These are phyloP conservation scores for Mallotus nudiflorus DNA, from an alignment of 345 rosid species.

Conservation along the genomic window DNA sequence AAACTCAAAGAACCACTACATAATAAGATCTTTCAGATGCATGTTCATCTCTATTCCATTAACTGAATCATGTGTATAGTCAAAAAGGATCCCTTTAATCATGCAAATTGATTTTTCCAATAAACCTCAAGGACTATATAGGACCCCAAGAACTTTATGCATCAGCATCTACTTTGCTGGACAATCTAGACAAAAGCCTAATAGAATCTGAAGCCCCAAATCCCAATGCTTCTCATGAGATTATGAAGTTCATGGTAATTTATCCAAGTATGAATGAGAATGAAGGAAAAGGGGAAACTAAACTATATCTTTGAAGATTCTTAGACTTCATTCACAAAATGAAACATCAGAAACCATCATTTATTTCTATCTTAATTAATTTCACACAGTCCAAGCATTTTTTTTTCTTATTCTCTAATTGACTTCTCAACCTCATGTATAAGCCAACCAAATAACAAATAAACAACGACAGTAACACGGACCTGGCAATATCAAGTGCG, in stretches of 20 bases:
- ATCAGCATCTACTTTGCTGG: background rate
- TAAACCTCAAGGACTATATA: background rate
- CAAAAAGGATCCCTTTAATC: background rate
- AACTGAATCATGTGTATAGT: background rate
- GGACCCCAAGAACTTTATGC: background rate
- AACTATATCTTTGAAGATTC: background rate
- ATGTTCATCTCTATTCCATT: background rate
- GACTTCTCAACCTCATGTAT: background rate
- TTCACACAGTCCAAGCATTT: background rate
- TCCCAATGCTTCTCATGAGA: background rate
- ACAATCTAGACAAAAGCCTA: background rate
- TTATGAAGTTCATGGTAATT: background rate
- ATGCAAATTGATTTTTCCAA: too few relatives aligned
- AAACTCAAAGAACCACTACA: background rate
- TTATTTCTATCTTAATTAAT: background rate
- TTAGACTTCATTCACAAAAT: background rate
- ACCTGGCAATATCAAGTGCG: conserved; percentile 98
- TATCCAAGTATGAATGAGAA: conserved; percentile 3
- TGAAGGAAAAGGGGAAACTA: background rate
- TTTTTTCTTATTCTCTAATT: background rate
- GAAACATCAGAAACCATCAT: background rate
- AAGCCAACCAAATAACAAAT: background rate
- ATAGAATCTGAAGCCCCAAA: background rate
- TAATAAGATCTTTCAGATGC: background rate
- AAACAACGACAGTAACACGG: background rate